A percentile compares a stretch with the other conserved stretches of the same genome.
phyloP scores from a whole-genome alignment of 306 rosid species.

The Phaseolus lunatus region DNA sequence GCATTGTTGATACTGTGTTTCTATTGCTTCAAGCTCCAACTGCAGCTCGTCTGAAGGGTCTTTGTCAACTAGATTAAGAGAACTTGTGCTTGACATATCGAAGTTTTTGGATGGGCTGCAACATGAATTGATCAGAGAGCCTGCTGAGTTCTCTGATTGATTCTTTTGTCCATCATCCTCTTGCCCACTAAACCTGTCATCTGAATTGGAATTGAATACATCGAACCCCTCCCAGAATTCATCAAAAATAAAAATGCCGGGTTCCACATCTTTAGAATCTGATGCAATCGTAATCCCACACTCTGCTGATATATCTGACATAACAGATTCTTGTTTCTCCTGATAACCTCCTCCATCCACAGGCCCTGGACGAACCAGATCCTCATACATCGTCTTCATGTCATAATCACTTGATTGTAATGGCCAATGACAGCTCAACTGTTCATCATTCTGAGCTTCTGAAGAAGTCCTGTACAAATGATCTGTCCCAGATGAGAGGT shows the following conservation, averaged over 20 bases:
- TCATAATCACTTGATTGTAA: constrained; percentile 36
- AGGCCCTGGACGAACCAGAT: constrained; percentile 39
- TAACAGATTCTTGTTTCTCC: constrained; percentile 57
- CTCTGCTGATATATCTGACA: constrained; percentile 65
- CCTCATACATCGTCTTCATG: constrained; percentile 38
- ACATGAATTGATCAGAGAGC: constrained; percentile 45
- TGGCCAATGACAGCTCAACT: constrained; percentile 46
- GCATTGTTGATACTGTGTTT: constrained; percentile 59
- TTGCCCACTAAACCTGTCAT: constrained; percentile 43
- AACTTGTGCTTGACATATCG: constrained; percentile 55
- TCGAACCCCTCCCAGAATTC: constrained; percentile 49
- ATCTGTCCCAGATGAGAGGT: constrained; percentile 48
- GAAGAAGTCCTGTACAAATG: constrained; percentile 38
- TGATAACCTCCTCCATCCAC: constrained; percentile 53
- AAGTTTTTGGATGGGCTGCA: constrained; percentile 44
- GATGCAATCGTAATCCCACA: constrained; percentile 43
- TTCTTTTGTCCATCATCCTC: constrained; percentile 43
- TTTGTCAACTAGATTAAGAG: constrained; percentile 50
- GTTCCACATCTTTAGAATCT: constrained; percentile 42
- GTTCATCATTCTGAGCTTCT: constrained; percentile 43
- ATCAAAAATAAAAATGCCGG: constrained; percentile 48
- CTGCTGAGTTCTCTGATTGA: constrained; percentile 50
- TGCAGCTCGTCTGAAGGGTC: constrained; percentile 53
- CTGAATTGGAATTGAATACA: constrained; percentile 45
- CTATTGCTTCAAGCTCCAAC: constrained; percentile 76